These are phyloP conservation scores for Pseudogymnoascus pannorum DNA, from an alignment of 2,329 filamentous ascomycete species.

Conservation along the genomic window DNA sequence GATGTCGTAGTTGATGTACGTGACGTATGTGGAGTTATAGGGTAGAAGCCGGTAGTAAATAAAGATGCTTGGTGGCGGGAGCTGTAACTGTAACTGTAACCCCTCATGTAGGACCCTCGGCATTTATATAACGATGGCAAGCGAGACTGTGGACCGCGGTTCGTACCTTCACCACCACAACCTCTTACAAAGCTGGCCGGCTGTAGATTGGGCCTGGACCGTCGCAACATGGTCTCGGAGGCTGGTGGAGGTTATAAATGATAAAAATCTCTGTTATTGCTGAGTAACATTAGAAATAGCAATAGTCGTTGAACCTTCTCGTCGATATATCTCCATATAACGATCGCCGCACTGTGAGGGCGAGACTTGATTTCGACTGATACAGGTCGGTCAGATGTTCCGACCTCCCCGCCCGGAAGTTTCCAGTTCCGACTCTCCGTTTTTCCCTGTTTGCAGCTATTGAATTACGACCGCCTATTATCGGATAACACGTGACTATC, in stretches of 20 bases:
- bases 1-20: neutral
- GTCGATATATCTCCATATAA: neutral
- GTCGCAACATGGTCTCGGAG: neutral
- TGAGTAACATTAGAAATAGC: too few species aligned
- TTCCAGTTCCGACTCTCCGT: too few species aligned
- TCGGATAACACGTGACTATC: neutral
- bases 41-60: neutral
- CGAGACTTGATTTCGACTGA: too few species aligned
- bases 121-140: neutral
- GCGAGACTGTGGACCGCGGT: constrained; percentile 1
- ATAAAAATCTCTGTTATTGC: neutral
- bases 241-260: neutral
- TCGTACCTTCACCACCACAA: neutral
- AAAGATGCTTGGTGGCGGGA: constrained; percentile 6
- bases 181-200: constrained; percentile 5
- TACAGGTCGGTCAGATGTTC: too few species aligned
- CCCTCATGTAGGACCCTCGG: neutral
- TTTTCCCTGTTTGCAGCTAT: neutral
- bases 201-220: neutral
- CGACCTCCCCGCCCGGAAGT: too few species aligned
- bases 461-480: neutral
- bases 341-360: neutral
- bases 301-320: too few species aligned
- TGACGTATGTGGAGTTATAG: neutral
- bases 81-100: neutral